Percentiles rank a stretch among this genome's conserved stretches.
phyloP scores from a whole-genome alignment of 306 rosid genomes.

The Hylodesmum podocarpum region DNA sequence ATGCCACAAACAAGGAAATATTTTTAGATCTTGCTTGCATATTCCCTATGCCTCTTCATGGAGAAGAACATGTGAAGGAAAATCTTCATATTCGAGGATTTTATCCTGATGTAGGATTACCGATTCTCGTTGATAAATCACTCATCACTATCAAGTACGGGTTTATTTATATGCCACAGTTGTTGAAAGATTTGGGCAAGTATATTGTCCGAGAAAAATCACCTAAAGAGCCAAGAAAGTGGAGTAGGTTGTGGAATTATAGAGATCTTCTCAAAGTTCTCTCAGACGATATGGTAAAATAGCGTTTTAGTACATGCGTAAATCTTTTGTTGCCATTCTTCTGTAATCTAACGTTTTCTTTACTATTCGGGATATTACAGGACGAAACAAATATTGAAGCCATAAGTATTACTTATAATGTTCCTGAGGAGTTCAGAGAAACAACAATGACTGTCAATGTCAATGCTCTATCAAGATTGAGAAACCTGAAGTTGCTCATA shows the following conservation, averaged over 20 bases:
- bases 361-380: background rate
- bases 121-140: background rate
- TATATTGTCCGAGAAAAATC: background rate
- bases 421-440: background rate
- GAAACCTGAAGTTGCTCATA: background rate
- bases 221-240: background rate
- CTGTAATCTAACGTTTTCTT: background rate
- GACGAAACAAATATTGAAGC: background rate
- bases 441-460: background rate
- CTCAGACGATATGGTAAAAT: background rate
- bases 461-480: constrained; percentile 9
- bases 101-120: background rate
- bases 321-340: background rate
- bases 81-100: background rate
- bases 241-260: constrained; percentile 15
- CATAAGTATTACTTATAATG: background rate
- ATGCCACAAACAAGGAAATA: background rate
- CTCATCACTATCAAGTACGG: background rate
- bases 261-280: background rate
- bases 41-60: fast-evolving
- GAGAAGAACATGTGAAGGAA: fast-evolving
- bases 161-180: no score
- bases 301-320: background rate
- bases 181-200: background rate
- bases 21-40: constrained; percentile 7